Evolutionary conservation across 1,284 basidiomycete species (phyloP).

Genomic region (Phellinidium pouzarii): DNA sequence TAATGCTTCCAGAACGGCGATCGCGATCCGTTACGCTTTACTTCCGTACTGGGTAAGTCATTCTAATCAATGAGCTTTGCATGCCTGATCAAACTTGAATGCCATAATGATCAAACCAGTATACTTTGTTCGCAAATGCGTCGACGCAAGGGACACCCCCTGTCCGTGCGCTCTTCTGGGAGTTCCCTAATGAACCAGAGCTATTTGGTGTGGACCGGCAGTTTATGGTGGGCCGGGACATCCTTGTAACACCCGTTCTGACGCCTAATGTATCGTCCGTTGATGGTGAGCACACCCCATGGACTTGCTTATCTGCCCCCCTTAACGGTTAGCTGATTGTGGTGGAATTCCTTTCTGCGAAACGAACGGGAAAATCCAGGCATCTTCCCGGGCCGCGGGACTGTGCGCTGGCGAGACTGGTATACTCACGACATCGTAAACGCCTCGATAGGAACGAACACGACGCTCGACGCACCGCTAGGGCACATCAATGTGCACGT

Average conservation of each 20-base stretch:
- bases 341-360: constrained; percentile 19
- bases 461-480: constrained; percentile 50
- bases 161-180: constrained; percentile 67
- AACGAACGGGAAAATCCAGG: constrained; percentile 28
- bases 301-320: neutral
- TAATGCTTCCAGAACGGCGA: constrained; percentile 64
- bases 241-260: constrained; percentile 71
- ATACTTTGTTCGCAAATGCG: constrained; percentile 66
- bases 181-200: constrained; percentile 65
- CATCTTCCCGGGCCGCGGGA: constrained; percentile 56
- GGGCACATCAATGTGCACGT: constrained; percentile 67
- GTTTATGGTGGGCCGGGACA: constrained; percentile 61
- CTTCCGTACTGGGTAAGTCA: constrained; percentile 66
- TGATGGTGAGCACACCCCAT: constrained; percentile 27
- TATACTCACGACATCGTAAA: constrained; percentile 56
- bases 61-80: neutral
- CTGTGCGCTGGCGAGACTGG: constrained; percentile 67
- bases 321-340: constrained; percentile 13
- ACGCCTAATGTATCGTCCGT: constrained; percentile 50
- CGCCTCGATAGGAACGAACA: constrained; percentile 32
- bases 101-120: constrained; percentile 32
- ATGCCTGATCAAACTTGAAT: neutral
- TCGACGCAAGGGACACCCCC: constrained; percentile 59
- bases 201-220: constrained; percentile 60
- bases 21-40: constrained; percentile 57